Evolutionary conservation across 176 grass and related monocot species (phyloP).

Genomic region (Otatea glauca): DNA sequence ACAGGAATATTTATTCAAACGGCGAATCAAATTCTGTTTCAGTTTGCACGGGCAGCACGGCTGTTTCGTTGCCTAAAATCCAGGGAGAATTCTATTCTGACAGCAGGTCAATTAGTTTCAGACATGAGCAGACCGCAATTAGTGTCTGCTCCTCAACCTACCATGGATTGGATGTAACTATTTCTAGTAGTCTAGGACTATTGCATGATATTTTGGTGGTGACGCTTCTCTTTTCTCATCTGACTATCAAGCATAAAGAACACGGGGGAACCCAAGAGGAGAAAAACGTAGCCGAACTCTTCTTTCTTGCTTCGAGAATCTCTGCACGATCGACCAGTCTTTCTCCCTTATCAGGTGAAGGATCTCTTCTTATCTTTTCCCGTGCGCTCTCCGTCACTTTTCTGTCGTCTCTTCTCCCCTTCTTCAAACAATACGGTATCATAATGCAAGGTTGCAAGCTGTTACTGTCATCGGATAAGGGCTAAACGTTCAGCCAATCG

Average conservation of each 20-base stretch:
- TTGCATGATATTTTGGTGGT: background rate
- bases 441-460: slow-evolving; percentile 20
- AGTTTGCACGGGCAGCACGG: background rate
- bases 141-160: background rate
- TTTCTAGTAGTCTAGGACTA: background rate
- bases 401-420: background rate
- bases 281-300: background rate
- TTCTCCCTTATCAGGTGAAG: background rate
- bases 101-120: background rate
- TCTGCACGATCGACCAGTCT: background rate
- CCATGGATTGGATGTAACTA: background rate
- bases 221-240: background rate
- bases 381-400: background rate
- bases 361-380: slow-evolving; percentile 31
- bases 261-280: background rate
- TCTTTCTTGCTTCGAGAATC: background rate
- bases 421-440: background rate
- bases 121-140: background rate
- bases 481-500: background rate
- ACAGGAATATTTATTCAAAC: background rate
- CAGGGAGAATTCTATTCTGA: background rate
- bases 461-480: slow-evolving; percentile 30
- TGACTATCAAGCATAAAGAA: background rate
- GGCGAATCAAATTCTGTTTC: background rate
- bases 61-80: background rate